Evolutionary conservation across 345 rosid species (phyloP).

Genomic region (Salix purpurea): DNA sequence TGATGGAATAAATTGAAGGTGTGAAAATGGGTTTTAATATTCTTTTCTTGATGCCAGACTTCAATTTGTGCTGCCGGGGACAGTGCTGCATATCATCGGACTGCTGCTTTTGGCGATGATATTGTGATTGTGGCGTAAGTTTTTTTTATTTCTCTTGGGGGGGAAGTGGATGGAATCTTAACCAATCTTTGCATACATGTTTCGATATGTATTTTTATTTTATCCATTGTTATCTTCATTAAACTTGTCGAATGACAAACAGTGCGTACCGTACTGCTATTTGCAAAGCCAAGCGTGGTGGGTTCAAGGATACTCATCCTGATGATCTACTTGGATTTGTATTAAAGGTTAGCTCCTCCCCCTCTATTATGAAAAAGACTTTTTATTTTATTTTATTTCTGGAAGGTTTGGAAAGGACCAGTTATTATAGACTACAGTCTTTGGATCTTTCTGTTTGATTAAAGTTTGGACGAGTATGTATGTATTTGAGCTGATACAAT

Average conservation of each 20-base stretch:
- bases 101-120: constrained; percentile 76
- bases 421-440: neutral
- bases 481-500: no score
- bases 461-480: no score
- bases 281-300: constrained; percentile 84
- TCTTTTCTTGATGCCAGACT: constrained; percentile 35
- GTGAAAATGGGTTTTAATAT: neutral
- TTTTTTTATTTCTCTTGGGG: neutral
- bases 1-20: neutral
- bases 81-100: constrained; percentile 51
- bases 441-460: no score
- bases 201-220: neutral
- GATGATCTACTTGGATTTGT: constrained; percentile 84
- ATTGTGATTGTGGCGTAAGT: constrained; percentile 92
- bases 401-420: neutral
- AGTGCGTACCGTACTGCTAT: constrained; percentile 91
- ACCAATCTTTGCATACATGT: neutral
- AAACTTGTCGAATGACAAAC: constrained; percentile 7
- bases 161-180: neutral
- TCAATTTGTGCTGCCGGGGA: constrained; percentile 67
- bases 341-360: constrained; percentile 53
- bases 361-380: neutral
- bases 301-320: constrained; percentile 83
- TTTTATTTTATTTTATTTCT: no score
- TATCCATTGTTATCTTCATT: neutral